Evolutionary conservation across 73 alveolate species (phyloP), one percentile per base, ranked within the genome.

Genomic region (Symbiodinium pilosum): DNA sequence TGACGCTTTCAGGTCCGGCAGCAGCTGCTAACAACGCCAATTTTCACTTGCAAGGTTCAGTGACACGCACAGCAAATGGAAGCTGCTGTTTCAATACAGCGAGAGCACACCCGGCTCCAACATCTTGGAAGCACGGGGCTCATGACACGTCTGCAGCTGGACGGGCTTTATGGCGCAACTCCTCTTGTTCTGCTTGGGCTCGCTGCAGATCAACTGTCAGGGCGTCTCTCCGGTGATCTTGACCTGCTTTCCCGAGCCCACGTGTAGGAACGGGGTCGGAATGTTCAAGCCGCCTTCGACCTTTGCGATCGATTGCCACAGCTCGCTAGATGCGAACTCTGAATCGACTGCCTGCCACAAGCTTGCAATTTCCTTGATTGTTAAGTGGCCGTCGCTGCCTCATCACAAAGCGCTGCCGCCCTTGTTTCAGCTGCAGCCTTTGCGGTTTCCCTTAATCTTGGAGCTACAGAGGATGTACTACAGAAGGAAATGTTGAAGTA

Each of bases 171-270:
- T n/a, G n/a, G n/a, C n/a, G 42, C 84, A 24, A 30, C 20, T 56
- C 95, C 95, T 89, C 95, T 11, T 89, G 95, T 75, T 89, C 87
- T 28, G 95, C 95, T 42, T 89, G 95, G 4, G 87, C 86, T 2
- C 36, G 47, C 40, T 83, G 95, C 26, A 89, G 87, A 34, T 59
- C 95, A 32, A 59, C 69, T 21, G 87, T 52, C 30, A 89, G 51
- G 8, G 43, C 51, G 47, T 89, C 95, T 28, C 95, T 54, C 32
- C 95, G 95, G 38, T 89, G 73, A 42, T 89, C 95, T 43, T 89
- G 95, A 87, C 95, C 95, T 89, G 83, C 24, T 6, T 1, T 21
- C 36, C 52, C 44, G 26, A 24, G 86, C 39, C 32, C 26, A 34
- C 86, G 18, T 14, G 38, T 36, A 30, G 16, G 83, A 24, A 20